Base-by-base conservation (phyloP, 2,329 filamentous ascomycete genomes). In the Phyllosticta citriasiana region DNA sequence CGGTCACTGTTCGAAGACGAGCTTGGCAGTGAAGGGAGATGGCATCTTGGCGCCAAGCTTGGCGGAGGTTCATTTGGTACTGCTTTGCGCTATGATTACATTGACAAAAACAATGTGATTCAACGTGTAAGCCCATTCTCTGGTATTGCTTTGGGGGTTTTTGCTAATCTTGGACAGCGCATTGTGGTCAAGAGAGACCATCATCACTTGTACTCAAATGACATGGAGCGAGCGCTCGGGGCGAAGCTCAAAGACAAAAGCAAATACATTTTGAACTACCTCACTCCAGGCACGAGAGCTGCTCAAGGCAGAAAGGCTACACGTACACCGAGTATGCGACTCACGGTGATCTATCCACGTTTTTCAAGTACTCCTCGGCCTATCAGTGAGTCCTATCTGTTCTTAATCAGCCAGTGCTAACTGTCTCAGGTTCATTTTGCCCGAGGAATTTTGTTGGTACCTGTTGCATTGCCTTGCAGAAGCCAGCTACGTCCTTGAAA, bases 401-500 rank as follows among this genome's bases (percentile, higher is more conserved):
- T 25, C 27, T 40, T 25, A 27, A 1, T n/a, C n/a, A 26, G 19
- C 19, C 19, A 22, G 19, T 47, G 16, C n/a, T 24, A 2, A 50
- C 19, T 26, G 2, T 16, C 4, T 6, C 30, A 60, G 58, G 3
- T 51, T 30, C 2, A 3, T 56, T 2, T 8, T 60, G 7, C 58
- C 58, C 9, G 58, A 60, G 14, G 25, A 53, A 3, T 60, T 60
- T 14, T 16, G 53, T 5, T 60, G 58, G 58, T 35, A 60, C n/a
- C n/a, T 60, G n/a, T 25, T 60, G n/a, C 25, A 19, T 53, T 51
- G 35, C 16, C 53, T 60, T 12, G 35, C 53, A 6, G 40, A 56
- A 33, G 58, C 58, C 3, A 14, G 24, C 5, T 6, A 9, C 10
- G 25, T 14, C 16, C 53, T 60, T 10, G 40, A 55, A 22, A 9